phyloP scores from a whole-genome alignment of 2,329 filamentous ascomycete genomes.

The Blastomyces emzantsi region DNA sequence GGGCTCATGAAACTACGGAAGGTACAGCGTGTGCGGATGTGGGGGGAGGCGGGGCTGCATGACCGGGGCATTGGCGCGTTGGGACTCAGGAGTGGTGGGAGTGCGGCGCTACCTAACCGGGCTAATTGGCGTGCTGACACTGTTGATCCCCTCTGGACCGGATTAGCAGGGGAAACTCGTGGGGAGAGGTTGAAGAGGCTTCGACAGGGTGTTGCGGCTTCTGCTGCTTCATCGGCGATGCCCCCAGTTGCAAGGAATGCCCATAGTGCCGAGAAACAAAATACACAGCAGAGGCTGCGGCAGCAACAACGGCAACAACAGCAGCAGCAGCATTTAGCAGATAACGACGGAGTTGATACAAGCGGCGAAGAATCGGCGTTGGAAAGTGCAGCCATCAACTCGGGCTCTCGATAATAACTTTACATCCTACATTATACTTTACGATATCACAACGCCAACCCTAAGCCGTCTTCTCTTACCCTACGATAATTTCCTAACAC shows the following conservation, averaged over 20 bases:
- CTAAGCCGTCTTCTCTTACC: background rate
- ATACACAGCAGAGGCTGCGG: background rate
- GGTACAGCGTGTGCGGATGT: conserved; percentile 86
- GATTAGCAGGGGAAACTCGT: conserved; percentile 32
- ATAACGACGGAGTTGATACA: background rate
- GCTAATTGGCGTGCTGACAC: conserved; percentile 38
- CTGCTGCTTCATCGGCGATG: background rate
- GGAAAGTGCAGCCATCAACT: background rate
- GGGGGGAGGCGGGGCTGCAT: conserved; percentile 46
- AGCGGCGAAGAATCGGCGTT: background rate
- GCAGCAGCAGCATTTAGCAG: background rate
- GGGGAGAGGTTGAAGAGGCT: conserved; percentile 31
- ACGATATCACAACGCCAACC: background rate
- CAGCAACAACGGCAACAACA: background rate
- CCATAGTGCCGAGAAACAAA: background rate
- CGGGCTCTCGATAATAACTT: background rate
- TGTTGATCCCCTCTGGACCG: conserved; percentile 34
- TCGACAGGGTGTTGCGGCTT: conserved; percentile 18
- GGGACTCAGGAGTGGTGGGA: conserved; percentile 18
- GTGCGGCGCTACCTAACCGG: conserved; percentile 17
- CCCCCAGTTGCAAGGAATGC: background rate
- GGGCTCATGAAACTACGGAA: conserved; percentile 74
- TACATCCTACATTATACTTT: background rate
- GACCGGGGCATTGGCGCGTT: conserved; percentile 8
- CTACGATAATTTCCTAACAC: too few relatives aligned